These are phyloP conservation scores for Penicillium sp. DNA, from an alignment of 2,329 filamentous ascomycete genomes.

Conservation along the genomic window DNA sequence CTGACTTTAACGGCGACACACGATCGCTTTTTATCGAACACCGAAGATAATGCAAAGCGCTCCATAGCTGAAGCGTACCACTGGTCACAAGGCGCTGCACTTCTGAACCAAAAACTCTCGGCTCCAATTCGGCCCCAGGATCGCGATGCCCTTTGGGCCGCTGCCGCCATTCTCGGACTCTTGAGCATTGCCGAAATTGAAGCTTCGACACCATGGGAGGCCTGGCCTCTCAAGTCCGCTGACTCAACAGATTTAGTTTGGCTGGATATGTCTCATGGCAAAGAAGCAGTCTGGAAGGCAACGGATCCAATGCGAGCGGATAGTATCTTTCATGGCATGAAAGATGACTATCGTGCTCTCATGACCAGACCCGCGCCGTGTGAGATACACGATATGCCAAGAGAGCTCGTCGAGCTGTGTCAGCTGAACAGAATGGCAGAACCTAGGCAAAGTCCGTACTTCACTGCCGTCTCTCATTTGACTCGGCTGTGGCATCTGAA, in stretches of 20 bases:
- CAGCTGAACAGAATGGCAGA: background rate
- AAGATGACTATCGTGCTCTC: slow-evolving; percentile 19
- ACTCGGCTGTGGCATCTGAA: slow-evolving; percentile 1
- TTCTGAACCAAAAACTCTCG: slow-evolving; percentile 15
- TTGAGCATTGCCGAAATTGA: slow-evolving; percentile 12
- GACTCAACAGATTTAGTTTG: slow-evolving; percentile 55
- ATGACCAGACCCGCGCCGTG: slow-evolving; percentile 3
- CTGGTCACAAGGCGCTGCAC: slow-evolving; percentile 8
- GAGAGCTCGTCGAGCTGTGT: slow-evolving; percentile 11
- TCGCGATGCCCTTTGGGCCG: slow-evolving; percentile 21
- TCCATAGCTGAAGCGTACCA: slow-evolving; percentile 16
- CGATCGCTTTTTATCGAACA: slow-evolving; percentile 47
- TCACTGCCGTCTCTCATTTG: slow-evolving; percentile 11
- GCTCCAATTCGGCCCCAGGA: slow-evolving; percentile 14
- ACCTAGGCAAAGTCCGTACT: slow-evolving; percentile 13
- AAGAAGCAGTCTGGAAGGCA: slow-evolving; percentile 54
- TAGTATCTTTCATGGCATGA: slow-evolving; percentile 46
- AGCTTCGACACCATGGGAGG: slow-evolving; percentile 39
- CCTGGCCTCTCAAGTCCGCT: slow-evolving; percentile 57
- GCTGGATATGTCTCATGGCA: slow-evolving; percentile 59
- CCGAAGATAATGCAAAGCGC: background rate
- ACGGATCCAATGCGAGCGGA: slow-evolving; percentile 49
- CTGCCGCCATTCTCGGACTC: slow-evolving; percentile 19
- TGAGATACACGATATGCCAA: slow-evolving; percentile 4
- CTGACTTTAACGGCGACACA: slow-evolving; percentile 57